Evolutionary conservation across 352 stramenopile species (phyloP).

Genomic region (Pythium sp.): DNA sequence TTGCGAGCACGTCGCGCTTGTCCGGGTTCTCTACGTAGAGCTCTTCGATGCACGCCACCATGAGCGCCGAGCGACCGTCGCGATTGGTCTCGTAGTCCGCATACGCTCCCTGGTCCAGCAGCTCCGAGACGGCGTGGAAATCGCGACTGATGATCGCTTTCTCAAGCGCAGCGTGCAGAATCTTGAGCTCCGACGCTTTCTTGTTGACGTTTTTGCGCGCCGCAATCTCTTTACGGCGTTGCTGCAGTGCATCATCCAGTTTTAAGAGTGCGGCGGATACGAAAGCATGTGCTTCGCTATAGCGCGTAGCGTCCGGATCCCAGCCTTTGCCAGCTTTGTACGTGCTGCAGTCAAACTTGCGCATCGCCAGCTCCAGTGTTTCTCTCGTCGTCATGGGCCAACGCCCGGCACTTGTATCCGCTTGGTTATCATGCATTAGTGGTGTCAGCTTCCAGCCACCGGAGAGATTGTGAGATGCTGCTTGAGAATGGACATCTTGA

Average conservation of each 20-base stretch:
- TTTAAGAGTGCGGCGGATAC: conserved; percentile 27
- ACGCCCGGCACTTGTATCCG: too few relatives aligned
- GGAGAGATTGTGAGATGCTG: conserved; percentile 13
- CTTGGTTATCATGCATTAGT: conserved; percentile 14
- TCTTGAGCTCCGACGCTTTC: conserved; percentile 40
- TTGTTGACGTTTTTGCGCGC: conserved; percentile 43
- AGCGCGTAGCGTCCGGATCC: conserved; percentile 28
- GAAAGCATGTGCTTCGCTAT: conserved; percentile 35
- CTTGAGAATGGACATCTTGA: conserved; percentile 7
- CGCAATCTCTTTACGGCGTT: conserved; percentile 31
- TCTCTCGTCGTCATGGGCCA: conserved; percentile 42
- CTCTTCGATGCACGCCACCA: conserved; percentile 59
- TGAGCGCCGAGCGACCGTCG: conserved; percentile 40
- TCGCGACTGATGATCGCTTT: conserved; percentile 37
- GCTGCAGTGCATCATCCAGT: conserved; percentile 15
- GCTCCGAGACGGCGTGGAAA: conserved; percentile 30
- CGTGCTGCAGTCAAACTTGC: conserved; percentile 37
- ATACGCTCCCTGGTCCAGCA: conserved; percentile 62
- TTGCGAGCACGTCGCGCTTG: conserved; percentile 41
- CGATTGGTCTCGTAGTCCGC: conserved; percentile 59
- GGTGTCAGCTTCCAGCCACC: conserved; percentile 56
- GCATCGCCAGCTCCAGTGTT: conserved; percentile 46
- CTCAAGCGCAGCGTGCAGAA: conserved; percentile 47
- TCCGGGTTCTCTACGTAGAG: conserved; percentile 56
- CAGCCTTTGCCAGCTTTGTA: conserved; percentile 38